Evolutionary conservation across 768 basidiomycete species (phyloP), one percentile per base, ranked within the genome.

Genomic region (Fistulinella prunicolor): DNA sequence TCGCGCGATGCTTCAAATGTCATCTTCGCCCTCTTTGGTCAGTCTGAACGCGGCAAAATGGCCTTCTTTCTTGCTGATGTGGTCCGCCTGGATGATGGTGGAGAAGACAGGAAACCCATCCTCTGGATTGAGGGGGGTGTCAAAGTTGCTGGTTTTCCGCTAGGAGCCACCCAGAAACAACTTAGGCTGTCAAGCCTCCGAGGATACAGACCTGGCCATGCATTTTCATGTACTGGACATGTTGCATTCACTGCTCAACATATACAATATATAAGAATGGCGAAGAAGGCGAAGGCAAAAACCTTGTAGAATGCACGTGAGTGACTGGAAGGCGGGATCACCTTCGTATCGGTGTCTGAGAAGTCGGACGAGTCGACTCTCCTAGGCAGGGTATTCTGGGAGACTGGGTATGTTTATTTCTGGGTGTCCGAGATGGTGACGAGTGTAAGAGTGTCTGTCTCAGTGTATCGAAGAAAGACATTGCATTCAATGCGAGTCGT

Each of bases 31-130:
- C 59, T 98, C 96, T 65, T 98, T 95, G 0, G 94, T 97, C 20
- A 99, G 78, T 23, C 92, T 82, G 76, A 96, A 94, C 4, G 96
- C 94, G n/a, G 96, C 95, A 59, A 97, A 98, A 14, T 95, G 79
- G 62, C 98, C 96, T 69, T 98, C 95, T 69, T 98, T 98, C 76
- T 98, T 97, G 75, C 96, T 97, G 64, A 99, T 76, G 64, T 98
- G 94, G 67, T 99, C 98, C 16, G 94, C 96, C 65, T 98, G 96
- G 48, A 99, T 87, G 54, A 99, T 80, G 19, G 96, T 99, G 9
- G 94, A 96, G 73, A 99, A 99, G 26, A 99, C 96, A 2, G 96
- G 96, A 73, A 99, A 99, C 7, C 96, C 96, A 58, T 99, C 98
- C 72, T 98, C 98, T 22, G 92, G 84, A 67, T 99, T 99, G 58